These are phyloP conservation scores for Talaromyces adpressus DNA, from an alignment of 495 filamentous ascomycete genomes.

Conservation along the genomic window DNA sequence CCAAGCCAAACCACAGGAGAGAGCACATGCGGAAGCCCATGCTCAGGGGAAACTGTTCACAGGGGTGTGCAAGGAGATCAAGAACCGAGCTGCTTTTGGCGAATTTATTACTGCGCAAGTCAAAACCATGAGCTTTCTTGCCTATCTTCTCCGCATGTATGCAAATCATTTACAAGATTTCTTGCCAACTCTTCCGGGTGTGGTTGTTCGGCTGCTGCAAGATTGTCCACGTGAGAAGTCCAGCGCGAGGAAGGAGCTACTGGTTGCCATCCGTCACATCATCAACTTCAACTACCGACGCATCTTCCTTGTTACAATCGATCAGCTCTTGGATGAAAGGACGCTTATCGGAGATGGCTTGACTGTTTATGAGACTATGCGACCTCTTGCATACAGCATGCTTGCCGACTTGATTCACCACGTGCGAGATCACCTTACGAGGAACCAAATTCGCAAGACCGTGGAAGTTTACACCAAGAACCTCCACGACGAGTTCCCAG, in stretches of 20 bases:
- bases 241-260: slow-evolving; percentile 83
- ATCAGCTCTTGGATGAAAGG: slow-evolving; percentile 87
- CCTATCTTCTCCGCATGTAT: slow-evolving; percentile 86
- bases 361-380: slow-evolving; percentile 93
- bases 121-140: slow-evolving; percentile 98
- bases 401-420: slow-evolving; percentile 97
- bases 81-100: slow-evolving; percentile 89
- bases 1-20: slow-evolving; percentile 89
- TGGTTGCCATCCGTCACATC: slow-evolving; percentile 95
- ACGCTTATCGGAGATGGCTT: slow-evolving; percentile 93
- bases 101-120: slow-evolving; percentile 97
- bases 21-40: slow-evolving; percentile 78
- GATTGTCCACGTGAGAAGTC: slow-evolving; percentile 95
- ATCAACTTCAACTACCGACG: slow-evolving; percentile 98
- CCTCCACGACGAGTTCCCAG: slow-evolving; percentile 90
- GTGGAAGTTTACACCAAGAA: slow-evolving; percentile 97
- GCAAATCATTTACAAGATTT: slow-evolving; percentile 85
- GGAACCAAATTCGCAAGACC: slow-evolving; percentile 86
- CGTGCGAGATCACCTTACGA: slow-evolving; percentile 74
- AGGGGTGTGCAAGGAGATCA: slow-evolving; percentile 89
- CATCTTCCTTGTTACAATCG: slow-evolving; percentile 91
- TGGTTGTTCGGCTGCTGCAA: slow-evolving; percentile 84
- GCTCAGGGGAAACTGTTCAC: slow-evolving; percentile 75
- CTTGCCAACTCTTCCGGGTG: slow-evolving; percentile 75
- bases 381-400: slow-evolving; percentile 96